Conservation (phyloP, 345 rosid genomes). For the Linum lewisii region DNA sequence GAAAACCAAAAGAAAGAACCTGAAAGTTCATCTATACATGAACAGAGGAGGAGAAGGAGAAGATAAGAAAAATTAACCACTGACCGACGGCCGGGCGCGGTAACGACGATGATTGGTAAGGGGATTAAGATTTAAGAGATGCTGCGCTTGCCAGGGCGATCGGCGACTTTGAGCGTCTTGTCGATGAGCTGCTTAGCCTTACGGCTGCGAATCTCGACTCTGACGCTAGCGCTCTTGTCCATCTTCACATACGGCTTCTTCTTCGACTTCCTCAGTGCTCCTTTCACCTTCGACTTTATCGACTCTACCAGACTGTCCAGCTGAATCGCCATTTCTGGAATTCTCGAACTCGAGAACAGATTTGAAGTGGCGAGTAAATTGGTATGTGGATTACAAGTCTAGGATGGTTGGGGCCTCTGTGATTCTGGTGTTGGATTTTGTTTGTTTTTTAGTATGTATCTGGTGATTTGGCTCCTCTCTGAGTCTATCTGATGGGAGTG, state of each 20-base stretch:
- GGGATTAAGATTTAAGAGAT: conserved; percentile 26
- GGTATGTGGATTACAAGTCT: too few relatives aligned
- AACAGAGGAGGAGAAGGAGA: background rate
- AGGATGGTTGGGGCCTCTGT: too few relatives aligned
- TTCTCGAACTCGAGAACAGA: background rate
- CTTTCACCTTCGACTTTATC: conserved; percentile 69
- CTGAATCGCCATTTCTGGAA: conserved; percentile 66
- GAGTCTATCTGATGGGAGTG: too few relatives aligned
- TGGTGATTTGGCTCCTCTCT: too few relatives aligned
- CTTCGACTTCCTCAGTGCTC: conserved; percentile 40
- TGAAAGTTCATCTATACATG: background rate
- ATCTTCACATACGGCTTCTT: conserved; percentile 71
- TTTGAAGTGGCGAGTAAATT: too few relatives aligned
- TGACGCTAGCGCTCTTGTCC: conserved; percentile 92
- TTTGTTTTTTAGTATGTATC: too few relatives aligned
- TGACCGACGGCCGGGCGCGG: background rate
- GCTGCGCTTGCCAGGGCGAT: conserved; percentile 57
- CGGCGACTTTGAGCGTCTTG: conserved; percentile 71
- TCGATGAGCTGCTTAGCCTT: conserved; percentile 70
- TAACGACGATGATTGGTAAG: background rate
- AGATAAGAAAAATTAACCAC: background rate
- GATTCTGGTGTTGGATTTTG: too few relatives aligned
- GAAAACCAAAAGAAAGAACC: background rate
- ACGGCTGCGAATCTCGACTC: conserved; percentile 86
- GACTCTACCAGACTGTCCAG: conserved; percentile 69